These are phyloP conservation scores for Rhizophora apiculata DNA, from an alignment of 345 rosid genomes.

Conservation along the genomic window DNA sequence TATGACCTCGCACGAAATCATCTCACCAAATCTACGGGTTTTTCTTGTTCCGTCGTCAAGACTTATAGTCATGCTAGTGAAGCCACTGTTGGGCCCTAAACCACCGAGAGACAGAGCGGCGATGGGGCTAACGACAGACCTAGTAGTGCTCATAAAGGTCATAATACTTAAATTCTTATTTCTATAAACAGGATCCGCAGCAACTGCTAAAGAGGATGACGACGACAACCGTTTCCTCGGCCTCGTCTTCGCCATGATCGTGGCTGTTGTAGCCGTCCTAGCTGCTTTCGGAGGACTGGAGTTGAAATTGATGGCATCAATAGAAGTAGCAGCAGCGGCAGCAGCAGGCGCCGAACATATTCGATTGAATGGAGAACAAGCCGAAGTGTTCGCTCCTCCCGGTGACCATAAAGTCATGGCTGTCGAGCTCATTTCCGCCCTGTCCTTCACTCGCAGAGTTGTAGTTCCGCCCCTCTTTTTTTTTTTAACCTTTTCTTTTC, in stretches of 20 bases:
- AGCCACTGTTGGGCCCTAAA: neutral
- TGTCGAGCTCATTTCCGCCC: conserved; percentile 4
- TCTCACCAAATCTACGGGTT: neutral
- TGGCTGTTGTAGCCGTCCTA: neutral
- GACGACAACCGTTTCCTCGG: neutral
- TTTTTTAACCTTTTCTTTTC: neutral
- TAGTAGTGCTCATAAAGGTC: neutral
- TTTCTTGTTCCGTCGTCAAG: neutral
- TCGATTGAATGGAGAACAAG: conserved; percentile 8
- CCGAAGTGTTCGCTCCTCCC: conserved; percentile 1
- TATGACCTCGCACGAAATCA: conserved; percentile 5
- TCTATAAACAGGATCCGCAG: neutral
- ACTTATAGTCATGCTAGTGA: neutral
- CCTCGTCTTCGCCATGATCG: neutral
- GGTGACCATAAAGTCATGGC: conserved; percentile 11
- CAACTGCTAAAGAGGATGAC: neutral
- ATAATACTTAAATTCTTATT: neutral
- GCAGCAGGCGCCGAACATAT: neutral
- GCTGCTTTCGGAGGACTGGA: neutral
- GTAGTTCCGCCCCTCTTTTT: neutral
- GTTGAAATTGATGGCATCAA: neutral
- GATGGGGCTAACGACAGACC: too few species aligned
- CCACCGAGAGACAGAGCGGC: too few species aligned
- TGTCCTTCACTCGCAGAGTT: too few species aligned
- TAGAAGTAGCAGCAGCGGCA: neutral